phyloP scores from a whole-genome alignment of 73 alveolate genomes.

The Paramecium sonneborni region DNA sequence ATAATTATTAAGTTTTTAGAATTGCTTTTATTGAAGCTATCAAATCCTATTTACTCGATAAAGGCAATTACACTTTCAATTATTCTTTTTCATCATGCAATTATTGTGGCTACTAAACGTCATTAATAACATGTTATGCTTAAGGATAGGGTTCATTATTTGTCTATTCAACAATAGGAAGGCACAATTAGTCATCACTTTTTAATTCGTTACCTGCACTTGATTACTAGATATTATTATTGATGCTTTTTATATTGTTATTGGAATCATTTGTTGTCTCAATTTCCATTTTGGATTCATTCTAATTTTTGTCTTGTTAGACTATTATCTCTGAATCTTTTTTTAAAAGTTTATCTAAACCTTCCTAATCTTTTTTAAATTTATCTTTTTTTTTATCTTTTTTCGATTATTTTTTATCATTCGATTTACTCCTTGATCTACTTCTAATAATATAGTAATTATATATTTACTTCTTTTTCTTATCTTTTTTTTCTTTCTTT shows the following conservation, averaged over 20 bases:
- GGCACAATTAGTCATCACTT: neutral
- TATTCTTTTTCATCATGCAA: neutral
- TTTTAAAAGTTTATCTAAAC: neutral
- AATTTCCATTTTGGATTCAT: neutral
- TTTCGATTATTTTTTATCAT: slow-evolving; percentile 21
- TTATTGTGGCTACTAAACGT: neutral
- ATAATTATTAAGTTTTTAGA: slow-evolving; percentile 10
- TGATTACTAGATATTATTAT: neutral
- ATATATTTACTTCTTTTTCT: slow-evolving; percentile 15
- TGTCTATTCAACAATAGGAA: neutral
- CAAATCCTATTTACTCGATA: slow-evolving; percentile 32
- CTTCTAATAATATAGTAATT: slow-evolving; percentile 23
- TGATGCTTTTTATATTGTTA: neutral
- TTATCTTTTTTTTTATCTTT: slow-evolving; percentile 17
- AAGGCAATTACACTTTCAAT: slow-evolving; percentile 11
- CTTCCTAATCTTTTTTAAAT: neutral
- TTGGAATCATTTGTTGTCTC: neutral
- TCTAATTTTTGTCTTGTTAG: neutral
- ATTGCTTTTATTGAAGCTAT: neutral
- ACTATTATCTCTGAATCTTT: neutral
- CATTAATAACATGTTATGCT: neutral
- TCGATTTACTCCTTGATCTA: slow-evolving; percentile 10
- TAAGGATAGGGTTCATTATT: neutral
- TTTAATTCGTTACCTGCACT: neutral
- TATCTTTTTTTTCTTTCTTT: slow-evolving; percentile 31